Conservation (phyloP, 2,329 filamentous ascomycete species). For the Lasiodiplodia hormozganensis region DNA sequence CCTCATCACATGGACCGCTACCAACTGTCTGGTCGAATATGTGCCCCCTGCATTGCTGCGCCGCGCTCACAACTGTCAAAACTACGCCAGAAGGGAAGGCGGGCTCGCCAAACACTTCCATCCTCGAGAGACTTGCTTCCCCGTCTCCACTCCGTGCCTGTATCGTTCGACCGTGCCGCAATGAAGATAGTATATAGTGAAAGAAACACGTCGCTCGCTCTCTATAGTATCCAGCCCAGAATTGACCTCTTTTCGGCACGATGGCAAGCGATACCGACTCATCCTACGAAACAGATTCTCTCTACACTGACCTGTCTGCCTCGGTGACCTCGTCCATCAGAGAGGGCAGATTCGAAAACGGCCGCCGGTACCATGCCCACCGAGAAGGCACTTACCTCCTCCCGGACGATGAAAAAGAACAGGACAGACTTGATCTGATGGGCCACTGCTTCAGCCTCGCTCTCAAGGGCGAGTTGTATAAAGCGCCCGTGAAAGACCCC, state of each 20-base stretch:
- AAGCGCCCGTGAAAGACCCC: slow-evolving; percentile 38
- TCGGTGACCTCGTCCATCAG: slow-evolving; percentile 14
- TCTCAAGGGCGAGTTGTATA: slow-evolving; percentile 44
- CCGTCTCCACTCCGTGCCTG: background rate
- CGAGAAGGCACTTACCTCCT: slow-evolving; percentile 45
- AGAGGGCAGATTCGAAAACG: slow-evolving; percentile 10
- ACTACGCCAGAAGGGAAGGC: slow-evolving; percentile 6
- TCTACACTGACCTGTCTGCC: background rate
- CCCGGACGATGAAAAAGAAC: slow-evolving; percentile 47
- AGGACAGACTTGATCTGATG: slow-evolving; percentile 45
- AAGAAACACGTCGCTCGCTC: background rate
- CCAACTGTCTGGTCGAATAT: background rate
- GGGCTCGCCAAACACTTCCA: background rate
- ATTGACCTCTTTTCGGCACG: background rate
- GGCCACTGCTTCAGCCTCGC: slow-evolving; percentile 47
- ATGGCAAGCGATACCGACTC: slow-evolving; percentile 10
- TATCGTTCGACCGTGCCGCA: slow-evolving; percentile 16
- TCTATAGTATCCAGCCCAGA: background rate
- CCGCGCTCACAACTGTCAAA: slow-evolving; percentile 12
- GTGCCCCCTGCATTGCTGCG: background rate
- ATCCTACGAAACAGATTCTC: slow-evolving; percentile 3
- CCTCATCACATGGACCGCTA: background rate
- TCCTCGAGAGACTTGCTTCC: background rate
- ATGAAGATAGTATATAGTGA: background rate
- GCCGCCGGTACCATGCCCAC: slow-evolving; percentile 45